phyloP scores from a whole-genome alignment of 176 grass and related monocot species.

The Hordeum marinum region DNA sequence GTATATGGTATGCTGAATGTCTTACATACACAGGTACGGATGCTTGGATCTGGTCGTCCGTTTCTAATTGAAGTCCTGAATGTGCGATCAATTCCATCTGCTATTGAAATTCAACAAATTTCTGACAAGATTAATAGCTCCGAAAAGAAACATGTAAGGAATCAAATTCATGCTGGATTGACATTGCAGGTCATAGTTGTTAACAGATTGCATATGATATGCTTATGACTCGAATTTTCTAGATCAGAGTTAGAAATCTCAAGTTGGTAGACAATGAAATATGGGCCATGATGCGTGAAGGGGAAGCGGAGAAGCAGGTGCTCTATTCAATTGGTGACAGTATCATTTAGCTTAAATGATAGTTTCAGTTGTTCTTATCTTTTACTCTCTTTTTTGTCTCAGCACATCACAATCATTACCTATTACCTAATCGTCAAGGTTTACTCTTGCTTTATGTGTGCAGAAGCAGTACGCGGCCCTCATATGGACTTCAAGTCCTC shows the following conservation, averaged over 20 bases:
- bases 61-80: slow-evolving; percentile 86
- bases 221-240: slow-evolving; percentile 3
- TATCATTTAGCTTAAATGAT: slow-evolving; percentile 4
- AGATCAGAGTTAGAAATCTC: slow-evolving; percentile 83
- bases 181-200: neutral
- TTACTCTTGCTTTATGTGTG: slow-evolving; percentile 9
- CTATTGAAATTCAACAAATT: slow-evolving; percentile 64
- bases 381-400: neutral
- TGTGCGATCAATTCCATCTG: slow-evolving; percentile 62
- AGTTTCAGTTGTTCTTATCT: neutral
- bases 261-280: slow-evolving; percentile 69
- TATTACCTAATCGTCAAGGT: neutral
- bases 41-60: slow-evolving; percentile 96
- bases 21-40: slow-evolving; percentile 60
- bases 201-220: slow-evolving; percentile 13
- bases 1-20: slow-evolving; percentile 25
- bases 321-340: neutral
- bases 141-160: slow-evolving; percentile 79
- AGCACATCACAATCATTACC: neutral
- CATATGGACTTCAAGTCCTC: slow-evolving; percentile 74
- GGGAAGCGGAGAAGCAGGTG: slow-evolving; percentile 94
- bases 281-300: slow-evolving; percentile 97
- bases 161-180: slow-evolving; percentile 2
- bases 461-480: slow-evolving; percentile 96
- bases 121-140: slow-evolving; percentile 67